These are phyloP conservation scores for Lunasporangiospora selenospora DNA, from an alignment of 192 early-diverging fungal genomes.

Conservation along the genomic window DNA sequence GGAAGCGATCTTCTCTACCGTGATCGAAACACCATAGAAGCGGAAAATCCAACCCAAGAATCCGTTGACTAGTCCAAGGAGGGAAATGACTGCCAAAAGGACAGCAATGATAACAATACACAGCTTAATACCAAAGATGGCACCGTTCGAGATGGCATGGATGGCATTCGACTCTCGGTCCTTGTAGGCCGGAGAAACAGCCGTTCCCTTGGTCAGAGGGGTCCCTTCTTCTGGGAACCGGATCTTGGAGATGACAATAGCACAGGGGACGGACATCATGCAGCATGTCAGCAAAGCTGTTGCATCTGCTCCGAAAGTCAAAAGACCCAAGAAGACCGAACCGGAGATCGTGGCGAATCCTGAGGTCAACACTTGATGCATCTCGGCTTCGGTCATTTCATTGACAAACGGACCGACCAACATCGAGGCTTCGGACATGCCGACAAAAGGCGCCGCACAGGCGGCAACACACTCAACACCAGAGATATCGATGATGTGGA, in stretches of 20 bases:
- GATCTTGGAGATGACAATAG: constrained; percentile 81
- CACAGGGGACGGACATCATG: constrained; percentile 88
- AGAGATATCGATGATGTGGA: constrained; percentile 71
- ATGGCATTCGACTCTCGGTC: constrained; percentile 74
- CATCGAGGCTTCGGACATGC: constrained; percentile 78
- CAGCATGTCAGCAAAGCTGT: constrained; percentile 77
- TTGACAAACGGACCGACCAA: constrained; percentile 79
- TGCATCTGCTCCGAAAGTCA: constrained; percentile 66
- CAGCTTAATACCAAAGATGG: constrained; percentile 79
- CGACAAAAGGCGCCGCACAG: constrained; percentile 83
- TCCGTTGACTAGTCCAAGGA: constrained; percentile 70
- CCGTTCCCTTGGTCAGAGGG: constrained; percentile 71
- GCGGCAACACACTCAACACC: constrained; percentile 85
- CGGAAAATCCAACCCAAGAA: constrained; percentile 72
- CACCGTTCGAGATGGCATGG: constrained; percentile 83
- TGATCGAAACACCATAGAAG: constrained; percentile 58
- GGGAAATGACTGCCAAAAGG: constrained; percentile 74
- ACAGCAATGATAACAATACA: constrained; percentile 73
- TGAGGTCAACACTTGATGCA: constrained; percentile 84
- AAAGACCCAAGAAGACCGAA: constrained; percentile 76
- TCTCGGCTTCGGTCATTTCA: constrained; percentile 81
- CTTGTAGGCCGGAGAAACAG: constrained; percentile 58
- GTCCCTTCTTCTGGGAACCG: constrained; percentile 81
- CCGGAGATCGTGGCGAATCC: constrained; percentile 90
- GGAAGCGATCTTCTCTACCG: constrained; percentile 70